Conservation (phyloP, 768 basidiomycete genomes). For the Daedaleopsis nitida region DNA sequence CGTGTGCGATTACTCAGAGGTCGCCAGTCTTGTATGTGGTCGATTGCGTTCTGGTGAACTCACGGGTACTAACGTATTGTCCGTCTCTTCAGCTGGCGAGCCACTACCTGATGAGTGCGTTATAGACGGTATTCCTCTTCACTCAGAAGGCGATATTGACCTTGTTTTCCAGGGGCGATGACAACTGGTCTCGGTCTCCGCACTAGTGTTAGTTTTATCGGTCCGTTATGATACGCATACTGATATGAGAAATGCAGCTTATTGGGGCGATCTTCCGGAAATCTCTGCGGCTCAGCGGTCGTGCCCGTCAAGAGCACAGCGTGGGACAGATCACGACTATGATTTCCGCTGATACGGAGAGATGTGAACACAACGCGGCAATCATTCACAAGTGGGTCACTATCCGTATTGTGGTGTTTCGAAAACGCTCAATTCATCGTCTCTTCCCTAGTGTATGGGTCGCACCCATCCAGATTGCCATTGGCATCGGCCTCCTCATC, state of each 20-base stretch:
- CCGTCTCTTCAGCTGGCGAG: constrained; percentile 33
- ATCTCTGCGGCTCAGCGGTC: constrained; percentile 64
- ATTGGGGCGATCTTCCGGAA: constrained; percentile 62
- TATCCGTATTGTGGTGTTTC: neutral
- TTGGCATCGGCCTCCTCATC: constrained; percentile 64
- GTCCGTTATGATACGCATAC: neutral
- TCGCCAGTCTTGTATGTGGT: constrained; percentile 31
- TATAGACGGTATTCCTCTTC: neutral
- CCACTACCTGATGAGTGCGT: constrained; percentile 45
- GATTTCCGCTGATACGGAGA: constrained; percentile 64
- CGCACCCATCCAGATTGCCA: constrained; percentile 62
- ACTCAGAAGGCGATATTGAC: too few species aligned
- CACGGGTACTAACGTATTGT: neutral
- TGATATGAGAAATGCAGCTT: constrained; percentile 25
- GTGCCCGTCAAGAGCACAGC: constrained; percentile 56
- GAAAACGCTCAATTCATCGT: neutral
- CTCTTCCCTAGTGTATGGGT: constrained; percentile 49
- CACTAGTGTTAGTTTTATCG: constrained; percentile 39
- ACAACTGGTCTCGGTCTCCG: constrained; percentile 50
- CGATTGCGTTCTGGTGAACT: neutral
- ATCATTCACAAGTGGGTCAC: constrained; percentile 35
- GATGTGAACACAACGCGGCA: constrained; percentile 51
- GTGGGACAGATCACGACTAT: constrained; percentile 72
- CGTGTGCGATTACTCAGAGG: constrained; percentile 32
- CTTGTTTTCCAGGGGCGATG: constrained; percentile 41